Percentiles rank a stretch among this genome's conserved stretches.
phyloP scores from a whole-genome alignment of 2,329 filamentous ascomycete genomes.

The Penicillium capsulatum region DNA sequence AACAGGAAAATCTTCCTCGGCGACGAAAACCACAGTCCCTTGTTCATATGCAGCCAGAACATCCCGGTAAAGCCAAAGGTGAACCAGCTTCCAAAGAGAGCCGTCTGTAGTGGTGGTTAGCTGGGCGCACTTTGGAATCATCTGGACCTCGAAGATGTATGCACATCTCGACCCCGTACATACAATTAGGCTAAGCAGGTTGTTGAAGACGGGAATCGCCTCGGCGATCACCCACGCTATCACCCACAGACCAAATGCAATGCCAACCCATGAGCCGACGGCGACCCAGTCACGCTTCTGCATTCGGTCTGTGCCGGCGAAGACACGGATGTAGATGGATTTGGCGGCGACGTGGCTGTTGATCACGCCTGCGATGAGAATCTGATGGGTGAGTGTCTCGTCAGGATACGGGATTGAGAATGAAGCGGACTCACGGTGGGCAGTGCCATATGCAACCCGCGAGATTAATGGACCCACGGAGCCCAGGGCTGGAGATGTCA shows the following conservation, averaged over 20 bases:
- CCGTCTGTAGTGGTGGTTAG: too few species aligned
- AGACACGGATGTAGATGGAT: slow-evolving; percentile 62
- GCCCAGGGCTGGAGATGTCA: slow-evolving; percentile 62
- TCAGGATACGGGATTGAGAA: not conserved
- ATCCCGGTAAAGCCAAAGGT: slow-evolving; percentile 37
- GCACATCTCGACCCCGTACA: too few species aligned
- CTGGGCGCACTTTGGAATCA: too few species aligned
- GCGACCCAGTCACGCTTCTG: slow-evolving; percentile 55
- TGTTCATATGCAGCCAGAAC: slow-evolving; percentile 38
- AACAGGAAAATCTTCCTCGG: slow-evolving; percentile 28
- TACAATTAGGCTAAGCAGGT: slow-evolving; percentile 57
- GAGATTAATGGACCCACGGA: slow-evolving; percentile 53
- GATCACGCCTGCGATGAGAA: slow-evolving; percentile 65
- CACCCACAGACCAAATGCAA: slow-evolving; percentile 16
- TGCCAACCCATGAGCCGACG: slow-evolving; percentile 53
- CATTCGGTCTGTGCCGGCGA: slow-evolving; percentile 54
- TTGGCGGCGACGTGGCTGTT: slow-evolving; percentile 62
- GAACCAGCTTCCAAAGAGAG: slow-evolving; percentile 62
- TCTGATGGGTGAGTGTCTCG: slow-evolving; percentile 32
- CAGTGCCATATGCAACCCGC: slow-evolving; percentile 63
- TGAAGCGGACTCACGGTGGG: slow-evolving; percentile 49
- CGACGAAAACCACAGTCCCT: slow-evolving; percentile 29
- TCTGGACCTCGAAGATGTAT: too few species aligned
- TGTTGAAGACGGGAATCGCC: slow-evolving; percentile 64
- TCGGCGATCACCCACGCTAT: slow-evolving; percentile 64